These are phyloP conservation scores for Cucurbita argyrosperma DNA, from an alignment of 306 rosid genomes.

Conservation along the genomic window DNA sequence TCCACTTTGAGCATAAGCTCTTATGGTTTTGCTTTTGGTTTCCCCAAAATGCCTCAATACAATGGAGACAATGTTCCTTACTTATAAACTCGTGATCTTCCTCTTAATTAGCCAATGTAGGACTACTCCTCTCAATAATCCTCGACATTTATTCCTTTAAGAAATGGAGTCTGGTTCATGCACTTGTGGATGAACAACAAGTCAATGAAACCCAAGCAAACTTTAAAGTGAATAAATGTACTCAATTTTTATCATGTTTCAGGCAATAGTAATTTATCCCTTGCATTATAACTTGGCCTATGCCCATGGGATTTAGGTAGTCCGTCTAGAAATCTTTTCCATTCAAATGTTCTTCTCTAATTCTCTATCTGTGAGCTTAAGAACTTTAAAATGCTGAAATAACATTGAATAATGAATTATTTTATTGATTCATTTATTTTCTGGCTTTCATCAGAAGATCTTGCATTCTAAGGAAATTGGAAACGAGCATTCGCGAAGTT, in stretches of 20 bases:
- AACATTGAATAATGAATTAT: background rate
- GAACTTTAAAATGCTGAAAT: background rate
- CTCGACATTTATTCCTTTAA: background rate
- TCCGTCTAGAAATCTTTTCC: background rate
- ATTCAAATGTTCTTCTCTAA: background rate
- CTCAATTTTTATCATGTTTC: background rate
- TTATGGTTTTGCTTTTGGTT: no score
- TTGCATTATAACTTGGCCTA: background rate
- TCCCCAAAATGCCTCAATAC: no score
- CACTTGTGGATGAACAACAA: background rate
- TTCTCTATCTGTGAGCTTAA: background rate
- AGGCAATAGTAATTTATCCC: background rate
- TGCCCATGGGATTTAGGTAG: background rate
- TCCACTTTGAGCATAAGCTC: no score
- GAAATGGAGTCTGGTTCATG: background rate
- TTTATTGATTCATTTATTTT: constrained; percentile 6
- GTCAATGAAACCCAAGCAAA: background rate
- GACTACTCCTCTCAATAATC: no score
- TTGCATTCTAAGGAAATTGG: constrained; percentile 18
- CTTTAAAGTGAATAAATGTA: background rate
- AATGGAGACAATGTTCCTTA: no score
- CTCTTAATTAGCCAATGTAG: no score
- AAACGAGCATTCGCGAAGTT: constrained; percentile 13
- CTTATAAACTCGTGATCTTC: no score
- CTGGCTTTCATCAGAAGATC: constrained; percentile 23